A percentile compares a stretch with the other conserved stretches of the same genome.
phyloP scores from a whole-genome alignment of 2,329 filamentous ascomycete species.

The Scytalidium sp. region DNA sequence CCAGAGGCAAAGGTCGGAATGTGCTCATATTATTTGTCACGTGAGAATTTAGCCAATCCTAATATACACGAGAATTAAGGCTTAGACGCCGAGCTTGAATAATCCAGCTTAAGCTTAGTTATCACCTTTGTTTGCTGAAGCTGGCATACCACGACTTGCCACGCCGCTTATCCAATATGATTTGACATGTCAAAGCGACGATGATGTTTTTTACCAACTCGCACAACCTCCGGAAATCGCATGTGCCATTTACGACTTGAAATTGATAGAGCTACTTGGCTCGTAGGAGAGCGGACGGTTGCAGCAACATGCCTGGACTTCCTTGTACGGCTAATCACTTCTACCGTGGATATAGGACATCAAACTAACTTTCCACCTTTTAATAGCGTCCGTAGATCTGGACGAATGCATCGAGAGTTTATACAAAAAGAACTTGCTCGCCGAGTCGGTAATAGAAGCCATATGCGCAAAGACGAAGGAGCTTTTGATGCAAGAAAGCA shows the following conservation, averaged over 20 bases:
- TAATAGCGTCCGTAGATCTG: constrained; percentile 85
- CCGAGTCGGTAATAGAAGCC: constrained; percentile 96
- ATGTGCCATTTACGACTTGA: constrained; percentile 18
- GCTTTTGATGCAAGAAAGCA: constrained; percentile 98
- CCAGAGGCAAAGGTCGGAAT: too few relatives aligned
- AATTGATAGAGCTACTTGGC: constrained; percentile 19
- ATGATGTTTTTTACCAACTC: constrained; percentile 30
- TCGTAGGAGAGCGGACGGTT: constrained; percentile 13
- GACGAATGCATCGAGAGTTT: constrained; percentile 97
- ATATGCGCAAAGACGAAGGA: constrained; percentile 99
- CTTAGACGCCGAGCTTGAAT: background rate
- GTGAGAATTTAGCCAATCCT: too few relatives aligned
- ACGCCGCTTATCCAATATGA: background rate
- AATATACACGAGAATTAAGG: background rate
- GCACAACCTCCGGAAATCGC: constrained; percentile 21
- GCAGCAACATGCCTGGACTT: constrained; percentile 51
- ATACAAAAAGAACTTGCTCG: constrained; percentile 94
- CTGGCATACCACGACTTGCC: background rate
- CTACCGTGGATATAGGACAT: background rate
- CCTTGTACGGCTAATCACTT: constrained; percentile 40
- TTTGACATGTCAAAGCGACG: constrained; percentile 18
- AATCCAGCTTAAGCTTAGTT: background rate
- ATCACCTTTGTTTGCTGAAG: background rate
- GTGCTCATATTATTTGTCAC: too few relatives aligned
- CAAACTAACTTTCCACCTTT: constrained; percentile 2